These are phyloP conservation scores for Hirschioporus abietinus DNA, from an alignment of 768 basidiomycete genomes.

Conservation along the genomic window DNA sequence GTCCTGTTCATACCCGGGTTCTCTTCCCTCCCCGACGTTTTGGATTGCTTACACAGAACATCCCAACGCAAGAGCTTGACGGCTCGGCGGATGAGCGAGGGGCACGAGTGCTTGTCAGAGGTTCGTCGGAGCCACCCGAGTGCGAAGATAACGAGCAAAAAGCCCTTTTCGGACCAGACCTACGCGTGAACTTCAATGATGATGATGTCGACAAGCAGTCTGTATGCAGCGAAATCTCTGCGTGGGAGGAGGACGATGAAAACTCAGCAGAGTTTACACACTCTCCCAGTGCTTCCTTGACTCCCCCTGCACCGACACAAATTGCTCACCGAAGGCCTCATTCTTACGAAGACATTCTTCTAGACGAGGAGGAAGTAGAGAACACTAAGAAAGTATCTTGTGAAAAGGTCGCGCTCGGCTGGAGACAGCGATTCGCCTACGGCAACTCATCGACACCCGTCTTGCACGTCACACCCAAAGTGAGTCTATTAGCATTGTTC, in stretches of 20 bases:
- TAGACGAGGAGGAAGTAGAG: background rate
- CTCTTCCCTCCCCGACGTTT: background rate
- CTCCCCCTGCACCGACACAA: background rate
- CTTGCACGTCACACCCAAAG: background rate
- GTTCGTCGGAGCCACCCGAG: background rate
- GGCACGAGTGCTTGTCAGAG: background rate
- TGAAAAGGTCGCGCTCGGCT: background rate
- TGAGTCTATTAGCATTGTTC: background rate
- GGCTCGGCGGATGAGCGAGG: background rate
- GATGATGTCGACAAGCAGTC: background rate
- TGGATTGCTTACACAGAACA: background rate
- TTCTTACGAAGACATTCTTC: background rate
- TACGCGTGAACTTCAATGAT: constrained; percentile 1
- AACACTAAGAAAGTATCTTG: background rate
- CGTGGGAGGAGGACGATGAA: background rate
- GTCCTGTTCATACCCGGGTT: background rate
- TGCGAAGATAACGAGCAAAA: background rate
- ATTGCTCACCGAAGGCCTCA: background rate
- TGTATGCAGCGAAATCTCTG: background rate
- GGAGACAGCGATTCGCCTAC: background rate
- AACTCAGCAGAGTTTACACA: background rate
- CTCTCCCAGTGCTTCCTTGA: background rate
- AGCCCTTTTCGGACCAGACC: background rate
- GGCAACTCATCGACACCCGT: background rate
- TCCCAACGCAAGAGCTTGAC: background rate